Evolutionary conservation across 352 stramenopile genomes (phyloP).

Genomic region (Pythium grandisporangium): DNA sequence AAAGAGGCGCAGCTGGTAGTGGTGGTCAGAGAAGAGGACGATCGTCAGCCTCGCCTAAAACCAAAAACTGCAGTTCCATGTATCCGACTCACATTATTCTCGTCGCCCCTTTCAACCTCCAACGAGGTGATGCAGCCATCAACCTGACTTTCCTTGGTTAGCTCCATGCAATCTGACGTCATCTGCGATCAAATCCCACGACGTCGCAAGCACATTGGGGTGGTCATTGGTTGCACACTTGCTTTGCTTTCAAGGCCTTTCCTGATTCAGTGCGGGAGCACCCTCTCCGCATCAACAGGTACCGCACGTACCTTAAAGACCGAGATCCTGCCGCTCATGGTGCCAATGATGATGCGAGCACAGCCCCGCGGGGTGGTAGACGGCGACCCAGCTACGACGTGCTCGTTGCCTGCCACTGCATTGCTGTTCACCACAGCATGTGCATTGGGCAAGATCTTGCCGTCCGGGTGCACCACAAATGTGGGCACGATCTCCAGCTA

Average conservation of each 20-base stretch:
- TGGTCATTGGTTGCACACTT: no score
- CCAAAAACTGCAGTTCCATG: not conserved
- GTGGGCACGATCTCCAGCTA: conserved; percentile 63
- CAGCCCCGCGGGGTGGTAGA: no score
- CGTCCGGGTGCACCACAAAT: conserved; percentile 46
- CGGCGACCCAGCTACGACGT: no score
- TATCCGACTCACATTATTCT: conserved; percentile 26
- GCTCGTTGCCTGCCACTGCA: conserved; percentile 57
- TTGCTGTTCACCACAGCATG: conserved; percentile 48
- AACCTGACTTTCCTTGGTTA: conserved; percentile 46
- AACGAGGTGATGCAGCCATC: conserved; percentile 70
- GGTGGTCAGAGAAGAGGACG: not conserved
- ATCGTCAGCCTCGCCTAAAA: not conserved
- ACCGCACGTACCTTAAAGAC: conserved; percentile 50
- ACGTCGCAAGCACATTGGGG: not conserved
- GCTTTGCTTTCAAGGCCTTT: no score
- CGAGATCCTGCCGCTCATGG: conserved; percentile 42
- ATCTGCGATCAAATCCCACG: conserved; percentile 25
- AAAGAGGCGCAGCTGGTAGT: conserved; percentile 41
- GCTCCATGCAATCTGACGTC: conserved; percentile 30
- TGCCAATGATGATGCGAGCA: conserved; percentile 66
- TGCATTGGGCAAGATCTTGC: conserved; percentile 63
- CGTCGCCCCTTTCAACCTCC: conserved; percentile 30
- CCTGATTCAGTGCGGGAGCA: no score
- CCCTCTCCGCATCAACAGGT: not conserved